Conservation (phyloP, 129 eudicot genomes). For the Chrysanthemum lavandulifolium region DNA sequence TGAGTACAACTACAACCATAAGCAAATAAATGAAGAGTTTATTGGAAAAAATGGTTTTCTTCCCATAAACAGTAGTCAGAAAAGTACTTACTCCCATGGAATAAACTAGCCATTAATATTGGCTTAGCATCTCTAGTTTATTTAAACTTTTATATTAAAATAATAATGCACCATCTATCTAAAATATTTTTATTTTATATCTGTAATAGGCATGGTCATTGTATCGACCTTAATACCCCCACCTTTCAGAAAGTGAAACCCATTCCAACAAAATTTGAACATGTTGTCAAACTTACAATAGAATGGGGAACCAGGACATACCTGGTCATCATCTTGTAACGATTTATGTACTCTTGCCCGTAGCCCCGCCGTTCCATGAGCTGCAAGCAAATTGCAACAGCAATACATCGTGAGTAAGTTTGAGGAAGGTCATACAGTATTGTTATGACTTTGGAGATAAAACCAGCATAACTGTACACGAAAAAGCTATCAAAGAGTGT, state of each 20-base stretch:
- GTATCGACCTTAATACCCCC: not conserved
- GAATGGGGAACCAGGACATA: conserved; percentile 14
- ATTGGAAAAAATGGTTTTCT: not conserved
- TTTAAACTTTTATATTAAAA: not conserved
- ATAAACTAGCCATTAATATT: not conserved
- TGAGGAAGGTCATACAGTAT: not conserved
- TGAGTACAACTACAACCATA: not conserved
- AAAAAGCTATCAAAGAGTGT: not conserved
- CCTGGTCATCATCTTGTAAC: conserved; percentile 99
- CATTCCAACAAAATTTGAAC: not conserved
- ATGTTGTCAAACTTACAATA: conserved; percentile 9
- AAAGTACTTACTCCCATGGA: not conserved
- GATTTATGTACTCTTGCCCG: conserved; percentile 91
- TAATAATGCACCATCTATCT: not conserved
- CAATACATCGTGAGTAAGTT: not conserved
- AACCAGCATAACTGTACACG: conserved; percentile 5
- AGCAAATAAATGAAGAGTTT: not conserved
- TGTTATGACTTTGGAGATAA: not conserved
- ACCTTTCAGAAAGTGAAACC: not conserved
- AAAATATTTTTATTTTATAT: not conserved
- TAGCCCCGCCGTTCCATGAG: conserved; percentile 97
- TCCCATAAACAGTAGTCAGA: not conserved
- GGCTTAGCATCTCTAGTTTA: not conserved
- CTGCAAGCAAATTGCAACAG: conserved; percentile 44
- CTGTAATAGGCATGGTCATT: not conserved